Percentiles rank a stretch among this genome's conserved stretches.
phyloP scores from a whole-genome alignment of 2,329 filamentous ascomycete species.

The Conoideocrella luteorostrata region DNA sequence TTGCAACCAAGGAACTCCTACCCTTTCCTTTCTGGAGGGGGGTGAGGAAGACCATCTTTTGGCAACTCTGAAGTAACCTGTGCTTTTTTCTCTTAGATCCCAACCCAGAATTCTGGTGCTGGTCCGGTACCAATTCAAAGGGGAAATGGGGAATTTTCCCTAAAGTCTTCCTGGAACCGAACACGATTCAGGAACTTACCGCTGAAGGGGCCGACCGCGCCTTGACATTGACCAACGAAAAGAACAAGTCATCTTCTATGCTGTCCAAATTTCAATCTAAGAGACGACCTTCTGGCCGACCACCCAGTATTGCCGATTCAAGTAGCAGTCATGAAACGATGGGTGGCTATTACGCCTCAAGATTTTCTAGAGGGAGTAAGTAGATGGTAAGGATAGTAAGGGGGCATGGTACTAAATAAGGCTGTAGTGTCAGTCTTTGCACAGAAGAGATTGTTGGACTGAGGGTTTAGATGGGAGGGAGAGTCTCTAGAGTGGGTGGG shows the following conservation, averaged over 20 bases:
- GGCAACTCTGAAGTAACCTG: too few relatives aligned
- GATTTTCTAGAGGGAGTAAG: background rate
- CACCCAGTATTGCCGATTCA: slow-evolving; percentile 27
- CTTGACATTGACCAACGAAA: slow-evolving; percentile 27
- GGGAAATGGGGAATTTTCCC: slow-evolving; percentile 50
- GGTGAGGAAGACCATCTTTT: too few relatives aligned
- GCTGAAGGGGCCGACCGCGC: slow-evolving; percentile 21
- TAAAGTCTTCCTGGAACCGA: slow-evolving; percentile 40
- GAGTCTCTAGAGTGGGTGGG: too few relatives aligned
- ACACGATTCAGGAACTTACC: slow-evolving; percentile 34
- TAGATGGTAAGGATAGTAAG: background rate
- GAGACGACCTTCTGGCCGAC: slow-evolving; percentile 23
- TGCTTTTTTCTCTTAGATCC: too few relatives aligned
- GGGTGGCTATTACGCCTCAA: background rate
- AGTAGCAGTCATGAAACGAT: slow-evolving; percentile 24
- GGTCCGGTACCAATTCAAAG: slow-evolving; percentile 46
- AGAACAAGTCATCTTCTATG: slow-evolving; percentile 25
- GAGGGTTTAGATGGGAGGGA: too few relatives aligned
- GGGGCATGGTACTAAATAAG: too few relatives aligned
- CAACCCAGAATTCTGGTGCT: slow-evolving; percentile 48
- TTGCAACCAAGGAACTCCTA: too few relatives aligned
- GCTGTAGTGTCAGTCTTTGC: too few relatives aligned
- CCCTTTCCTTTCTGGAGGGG: too few relatives aligned
- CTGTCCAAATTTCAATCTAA: slow-evolving; percentile 27
- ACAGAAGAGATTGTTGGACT: too few relatives aligned